Conservation (phyloP, 2,329 filamentous ascomycete genomes). For the Arthroderma sp. region DNA sequence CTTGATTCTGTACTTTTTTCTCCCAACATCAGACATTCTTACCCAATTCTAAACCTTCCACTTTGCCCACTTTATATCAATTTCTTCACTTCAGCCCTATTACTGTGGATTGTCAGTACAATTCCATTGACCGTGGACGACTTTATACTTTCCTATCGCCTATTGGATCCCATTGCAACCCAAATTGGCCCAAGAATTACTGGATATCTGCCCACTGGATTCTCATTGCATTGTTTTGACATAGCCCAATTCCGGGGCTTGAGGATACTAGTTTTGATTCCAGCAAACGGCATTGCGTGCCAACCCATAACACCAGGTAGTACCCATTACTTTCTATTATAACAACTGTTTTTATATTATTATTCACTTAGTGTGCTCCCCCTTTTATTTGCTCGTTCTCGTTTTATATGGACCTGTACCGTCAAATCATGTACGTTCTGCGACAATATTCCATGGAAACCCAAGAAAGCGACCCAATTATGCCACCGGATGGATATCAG, state of each 20-base stretch:
- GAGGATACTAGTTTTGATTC: slow-evolving; percentile 18
- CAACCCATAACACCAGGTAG: slow-evolving; percentile 30
- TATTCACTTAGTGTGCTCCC: slow-evolving; percentile 11
- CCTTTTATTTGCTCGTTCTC: slow-evolving; percentile 9
- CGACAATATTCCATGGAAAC: background rate
- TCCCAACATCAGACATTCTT: slow-evolving; percentile 5
- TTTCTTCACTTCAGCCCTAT: background rate
- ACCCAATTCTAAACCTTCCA: slow-evolving; percentile 6
- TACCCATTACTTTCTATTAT: slow-evolving; percentile 27
- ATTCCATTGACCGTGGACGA: slow-evolving; percentile 9
- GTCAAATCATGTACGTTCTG: slow-evolving; percentile 8
- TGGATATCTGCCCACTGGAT: slow-evolving; percentile 13
- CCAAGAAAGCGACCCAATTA: background rate
- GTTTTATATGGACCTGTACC: slow-evolving; percentile 16
- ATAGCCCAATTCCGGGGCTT: slow-evolving; percentile 2
- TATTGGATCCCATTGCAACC: slow-evolving; percentile 7
- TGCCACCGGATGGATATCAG: background rate
- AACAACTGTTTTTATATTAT: slow-evolving; percentile 15
- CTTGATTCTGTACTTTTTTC: slow-evolving; percentile 5
- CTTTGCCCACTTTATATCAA: background rate
- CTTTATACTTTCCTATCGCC: background rate
- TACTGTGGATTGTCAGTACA: background rate
- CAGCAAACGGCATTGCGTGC: slow-evolving; percentile 18
- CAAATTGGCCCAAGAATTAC: slow-evolving; percentile 8
- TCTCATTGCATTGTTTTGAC: slow-evolving; percentile 11